Evolutionary conservation across 2,329 filamentous ascomycete species (phyloP), one percentile per base, ranked within the genome.

Genomic region (Alternaria ventricosa): DNA sequence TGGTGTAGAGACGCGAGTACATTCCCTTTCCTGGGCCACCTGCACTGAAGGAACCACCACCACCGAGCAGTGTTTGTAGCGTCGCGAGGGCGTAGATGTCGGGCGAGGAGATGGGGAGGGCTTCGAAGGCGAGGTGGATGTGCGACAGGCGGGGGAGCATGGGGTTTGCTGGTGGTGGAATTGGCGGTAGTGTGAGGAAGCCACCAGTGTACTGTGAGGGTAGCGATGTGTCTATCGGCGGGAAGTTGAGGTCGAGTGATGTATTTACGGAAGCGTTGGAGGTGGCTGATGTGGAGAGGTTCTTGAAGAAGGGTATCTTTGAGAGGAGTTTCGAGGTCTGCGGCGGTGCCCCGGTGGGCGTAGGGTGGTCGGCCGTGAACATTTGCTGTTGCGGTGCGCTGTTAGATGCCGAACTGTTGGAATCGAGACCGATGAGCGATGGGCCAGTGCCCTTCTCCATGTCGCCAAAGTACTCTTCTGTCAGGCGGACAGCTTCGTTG

Each of bases 21-120:
- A 99, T 99, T 79, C 96, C 96, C 84, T 99, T 99, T 57, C 96
- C 96, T 5, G 96, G 96, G 0, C 96, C 96, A 73, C 96, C 96
- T 57, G 96, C 96, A 15, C 93, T 97, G 84, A 99, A 99, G 60
- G 94, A 97, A 23, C 96, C 96, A 53, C 96, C 96, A 51, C 96
- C 96, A 61, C 96, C 96, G 33, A 99, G 92, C 10, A 99, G 90
- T 1, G 94, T 98, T 81, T 98, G 96, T 1, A 99, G 86, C 1
- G 95, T 97, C 7, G 96, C 96, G 47, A 98, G 89, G 18, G 96
- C 94, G 82, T 98, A 99, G 75, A 99, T 97, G 78, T 98, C 95
- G 12, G 93, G 89, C 3, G 92, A 95, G 22, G 88, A 90, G 76
- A 99, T 96, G 56, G 95, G 93, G 2, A 97, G 88, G 25, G 94